These are phyloP conservation scores for Mycena venus DNA, from an alignment of 768 basidiomycete genomes.

Conservation along the genomic window DNA sequence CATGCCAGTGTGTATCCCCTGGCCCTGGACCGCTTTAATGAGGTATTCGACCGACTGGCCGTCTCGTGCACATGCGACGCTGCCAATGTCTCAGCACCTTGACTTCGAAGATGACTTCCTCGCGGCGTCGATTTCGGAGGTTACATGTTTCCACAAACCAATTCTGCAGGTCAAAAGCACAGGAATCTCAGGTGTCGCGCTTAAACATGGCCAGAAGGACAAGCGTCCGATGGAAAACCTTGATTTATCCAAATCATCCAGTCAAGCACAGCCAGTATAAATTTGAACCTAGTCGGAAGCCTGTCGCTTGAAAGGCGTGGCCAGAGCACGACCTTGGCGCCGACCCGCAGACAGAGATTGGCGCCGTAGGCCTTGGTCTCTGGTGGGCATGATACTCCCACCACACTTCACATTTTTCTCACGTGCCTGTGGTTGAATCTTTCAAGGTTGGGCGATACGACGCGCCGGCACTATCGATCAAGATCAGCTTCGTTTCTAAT, in stretches of 20 bases:
- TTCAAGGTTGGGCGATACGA: neutral
- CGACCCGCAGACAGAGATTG: neutral
- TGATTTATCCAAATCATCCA: neutral
- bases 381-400: neutral
- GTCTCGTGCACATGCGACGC: neutral
- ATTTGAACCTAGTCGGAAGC: neutral
- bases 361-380: neutral
- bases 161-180: neutral
- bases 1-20: neutral
- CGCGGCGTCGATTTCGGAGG: no score
- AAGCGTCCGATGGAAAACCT: neutral
- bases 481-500: neutral
- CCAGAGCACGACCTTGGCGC: neutral
- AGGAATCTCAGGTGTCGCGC: neutral
- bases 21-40: neutral
- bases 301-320: neutral
- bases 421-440: neutral
- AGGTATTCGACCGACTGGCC: neutral
- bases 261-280: no score
- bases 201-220: neutral
- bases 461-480: neutral
- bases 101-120: neutral
- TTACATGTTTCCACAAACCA: neutral
- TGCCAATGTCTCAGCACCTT: no score
- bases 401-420: neutral